Conservation (phyloP, 2,329 filamentous ascomycete species). For the Drechslerella stenobrocha region DNA sequence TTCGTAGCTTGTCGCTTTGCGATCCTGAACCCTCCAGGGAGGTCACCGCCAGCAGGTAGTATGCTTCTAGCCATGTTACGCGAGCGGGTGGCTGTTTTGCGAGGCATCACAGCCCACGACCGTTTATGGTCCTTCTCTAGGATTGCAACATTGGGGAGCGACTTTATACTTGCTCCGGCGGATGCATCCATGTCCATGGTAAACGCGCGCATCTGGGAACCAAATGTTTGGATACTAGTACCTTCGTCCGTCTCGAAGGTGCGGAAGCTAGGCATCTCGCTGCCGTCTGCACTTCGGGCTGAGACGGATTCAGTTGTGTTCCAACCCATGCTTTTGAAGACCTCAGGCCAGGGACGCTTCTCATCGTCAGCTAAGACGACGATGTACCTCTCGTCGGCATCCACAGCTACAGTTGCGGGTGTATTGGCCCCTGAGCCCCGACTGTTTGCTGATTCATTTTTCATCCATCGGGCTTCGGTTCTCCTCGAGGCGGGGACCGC, state of each 20-base stretch:
- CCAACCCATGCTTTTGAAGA: constrained; percentile 49
- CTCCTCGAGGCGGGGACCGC: neutral
- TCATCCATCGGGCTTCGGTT: constrained; percentile 5
- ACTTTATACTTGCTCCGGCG: constrained; percentile 2
- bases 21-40: neutral
- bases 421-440: neutral
- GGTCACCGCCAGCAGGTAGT: neutral
- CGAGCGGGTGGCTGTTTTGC: constrained; percentile 21
- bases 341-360: constrained; percentile 41
- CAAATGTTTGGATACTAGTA: constrained; percentile 26
- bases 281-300: neutral
- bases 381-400: constrained; percentile 38
- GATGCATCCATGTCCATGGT: constrained; percentile 35
- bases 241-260: constrained; percentile 24
- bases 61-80: constrained; percentile 35
- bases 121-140: constrained; percentile 20
- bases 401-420: neutral
- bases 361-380: constrained; percentile 50
- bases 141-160: constrained; percentile 5
- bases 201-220: constrained; percentile 44
- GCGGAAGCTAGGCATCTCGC: constrained; percentile 52
- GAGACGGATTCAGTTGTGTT: constrained; percentile 34
- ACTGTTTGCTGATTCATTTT: neutral
- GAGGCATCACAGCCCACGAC: constrained; percentile 13
- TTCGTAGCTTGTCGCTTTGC: neutral